These are phyloP conservation scores for Xylaria sp. DNA, from an alignment of 2,329 filamentous ascomycete species.

Conservation along the genomic window DNA sequence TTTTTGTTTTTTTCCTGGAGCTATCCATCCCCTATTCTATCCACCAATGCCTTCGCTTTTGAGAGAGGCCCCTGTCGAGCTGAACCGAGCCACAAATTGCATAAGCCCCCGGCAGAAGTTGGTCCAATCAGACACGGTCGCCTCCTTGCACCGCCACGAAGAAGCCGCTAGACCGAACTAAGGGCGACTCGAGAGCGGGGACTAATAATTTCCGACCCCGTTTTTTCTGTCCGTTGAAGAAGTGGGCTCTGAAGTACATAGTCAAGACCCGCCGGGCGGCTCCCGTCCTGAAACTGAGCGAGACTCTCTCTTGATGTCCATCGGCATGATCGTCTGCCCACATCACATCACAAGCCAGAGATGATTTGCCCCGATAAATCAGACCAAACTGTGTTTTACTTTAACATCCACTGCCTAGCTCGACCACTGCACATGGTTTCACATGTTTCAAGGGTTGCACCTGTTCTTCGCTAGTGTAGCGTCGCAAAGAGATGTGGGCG, in stretches of 20 bases:
- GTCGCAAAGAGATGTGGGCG: background rate
- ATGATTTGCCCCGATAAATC: background rate
- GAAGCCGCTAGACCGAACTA: slow-evolving; percentile 1
- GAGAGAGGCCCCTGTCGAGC: slow-evolving; percentile 28
- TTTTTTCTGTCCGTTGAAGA: slow-evolving; percentile 6
- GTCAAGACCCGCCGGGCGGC: slow-evolving; percentile 2
- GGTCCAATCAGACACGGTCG: slow-evolving; percentile 23
- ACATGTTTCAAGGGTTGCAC: slow-evolving; percentile 4
- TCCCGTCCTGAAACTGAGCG: slow-evolving; percentile 28
- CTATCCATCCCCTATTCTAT: slow-evolving; percentile 24
- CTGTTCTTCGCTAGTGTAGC: background rate
- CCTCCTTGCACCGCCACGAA: slow-evolving; percentile 31
- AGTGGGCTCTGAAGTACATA: background rate
- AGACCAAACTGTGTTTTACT: slow-evolving; percentile 19
- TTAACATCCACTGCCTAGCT: background rate
- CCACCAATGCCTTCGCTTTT: slow-evolving; percentile 2
- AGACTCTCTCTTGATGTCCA: background rate
- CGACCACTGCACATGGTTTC: slow-evolving; percentile 7
- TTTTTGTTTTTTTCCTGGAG: slow-evolving; percentile 3
- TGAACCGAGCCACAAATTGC: slow-evolving; percentile 34
- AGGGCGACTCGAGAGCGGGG: background rate
- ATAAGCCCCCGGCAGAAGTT: slow-evolving; percentile 8
- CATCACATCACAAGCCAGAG: slow-evolving; percentile 14
- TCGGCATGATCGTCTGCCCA: slow-evolving; percentile 35
- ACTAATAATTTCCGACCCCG: slow-evolving; percentile 16